Evolutionary conservation across 768 basidiomycete genomes (phyloP), one percentile per base, ranked within the genome.

Genomic region (Leccinellum albellum): DNA sequence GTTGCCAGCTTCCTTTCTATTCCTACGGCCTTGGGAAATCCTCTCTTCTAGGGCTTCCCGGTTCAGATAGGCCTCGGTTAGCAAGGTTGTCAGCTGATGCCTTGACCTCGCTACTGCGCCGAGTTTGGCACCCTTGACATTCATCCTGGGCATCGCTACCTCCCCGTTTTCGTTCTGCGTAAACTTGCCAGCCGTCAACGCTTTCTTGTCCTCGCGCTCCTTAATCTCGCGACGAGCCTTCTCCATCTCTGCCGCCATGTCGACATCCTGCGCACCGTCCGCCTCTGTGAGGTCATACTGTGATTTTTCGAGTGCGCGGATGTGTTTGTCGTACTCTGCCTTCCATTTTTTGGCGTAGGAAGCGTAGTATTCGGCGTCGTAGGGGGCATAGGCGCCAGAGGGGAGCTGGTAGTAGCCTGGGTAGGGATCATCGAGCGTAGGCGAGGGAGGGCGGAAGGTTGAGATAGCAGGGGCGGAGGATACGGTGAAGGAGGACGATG

Each of bases 341-440:
- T 89, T 78, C 91, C 90, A 93, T 66, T 84, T 86, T 55, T 83
- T 79, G 64, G 84, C 78, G 68, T 87, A 88, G 47, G 76, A 79
- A 20, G 76, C 78, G 64, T 89, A 94, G 70, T 89, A 90, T 32
- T 67, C 78, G 1, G 82, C 71, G 51, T 94, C 89, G 65, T 93
- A 79, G 0, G 85, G 83, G 24, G 82, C 87, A 85, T 91, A 95
- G 32, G 79, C 71, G 17, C 92, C 92, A 7, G 89, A 87, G 0
- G 92, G 90, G 20, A 88, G 79, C 53, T 87, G 85, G 63, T 94
- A 93, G 74, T 94, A 94, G 6, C 92, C 92, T 1, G 92, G 92
- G 69, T 92, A 91, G 15, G 83, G 82, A 66, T 94, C 92, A 8
- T 77, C 76, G 4, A 82, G 81, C 6, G 85, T 87, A 1, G 92